A percentile compares a stretch with the other conserved stretches of the same genome.
These are phyloP conservation scores for Globisporangium spiculum DNA, from an alignment of 352 stramenopile genomes.

Conservation along the genomic window DNA sequence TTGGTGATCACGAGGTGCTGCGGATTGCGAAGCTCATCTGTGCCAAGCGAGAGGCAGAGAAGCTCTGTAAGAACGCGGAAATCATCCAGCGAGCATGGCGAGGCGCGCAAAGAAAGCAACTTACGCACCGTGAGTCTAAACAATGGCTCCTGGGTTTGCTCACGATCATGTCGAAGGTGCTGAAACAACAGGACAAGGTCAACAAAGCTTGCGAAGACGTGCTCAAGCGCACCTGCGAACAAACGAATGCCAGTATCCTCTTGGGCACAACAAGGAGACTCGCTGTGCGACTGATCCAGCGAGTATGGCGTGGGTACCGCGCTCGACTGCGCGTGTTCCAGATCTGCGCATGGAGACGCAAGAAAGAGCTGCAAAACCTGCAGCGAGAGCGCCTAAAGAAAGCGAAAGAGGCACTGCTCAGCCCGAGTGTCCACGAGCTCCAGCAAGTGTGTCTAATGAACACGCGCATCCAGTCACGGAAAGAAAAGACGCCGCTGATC, in stretches of 20 bases:
- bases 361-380: constrained; percentile 21
- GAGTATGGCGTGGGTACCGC: constrained; percentile 52
- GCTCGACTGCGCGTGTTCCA: constrained; percentile 25
- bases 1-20: background rate
- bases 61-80: background rate
- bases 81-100: constrained; percentile 32
- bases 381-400: constrained; percentile 34
- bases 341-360: constrained; percentile 26
- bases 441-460: constrained; percentile 17
- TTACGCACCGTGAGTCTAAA: constrained; percentile 21
- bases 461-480: constrained; percentile 27
- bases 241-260: constrained; percentile 15
- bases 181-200: constrained; percentile 18
- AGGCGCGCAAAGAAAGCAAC: constrained; percentile 14
- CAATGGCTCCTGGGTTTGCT: constrained; percentile 26
- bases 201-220: constrained; percentile 12
- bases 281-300: constrained; percentile 39
- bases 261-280: constrained; percentile 22
- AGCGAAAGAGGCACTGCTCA: constrained; percentile 31
- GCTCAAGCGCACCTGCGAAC: constrained; percentile 1
- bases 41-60: background rate
- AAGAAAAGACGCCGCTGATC: constrained; percentile 31
- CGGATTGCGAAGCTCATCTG: constrained; percentile 2
- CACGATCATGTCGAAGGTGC: constrained; percentile 11
- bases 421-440: constrained; percentile 21